Base-by-base conservation (phyloP, 2,329 filamentous ascomycete species). In the Myrmaecium sp. region DNA sequence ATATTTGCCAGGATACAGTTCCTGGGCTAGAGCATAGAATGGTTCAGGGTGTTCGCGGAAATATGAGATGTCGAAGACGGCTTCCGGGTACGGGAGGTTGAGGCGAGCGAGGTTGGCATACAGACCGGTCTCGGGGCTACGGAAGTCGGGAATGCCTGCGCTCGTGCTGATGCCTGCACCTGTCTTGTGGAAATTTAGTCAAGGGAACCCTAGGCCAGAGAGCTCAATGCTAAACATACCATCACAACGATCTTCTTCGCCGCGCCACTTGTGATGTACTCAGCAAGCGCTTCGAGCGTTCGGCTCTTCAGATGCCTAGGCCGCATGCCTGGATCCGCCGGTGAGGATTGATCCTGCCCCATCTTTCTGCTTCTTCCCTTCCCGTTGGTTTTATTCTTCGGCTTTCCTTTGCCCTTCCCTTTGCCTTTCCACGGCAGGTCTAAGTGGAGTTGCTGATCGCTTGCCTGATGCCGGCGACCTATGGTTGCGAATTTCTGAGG, bases 31-130 rank as follows among this genome's bases (percentile, higher is more conserved):
- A 1, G 80, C 70, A 52, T 95, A 98, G 58, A 98, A 98, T 0
- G 89, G 84, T 17, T 73, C 62, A 0, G 89, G 89, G 36, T 92
- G 77, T 22, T 73, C 46, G 34, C 75, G 67, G 57, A 98, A 98
- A 60, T 80, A 98, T 31, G 62, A 62, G 36, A 98, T 86, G 44
- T 93, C 83, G 53, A 98, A 95, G 23, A 95, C 82, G 17, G 82
- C 84, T 55, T 95, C 83, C 13, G 86, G 76, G 42, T 86, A 75
- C 0, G 84, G 84, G 0, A 98, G 66, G 33, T 92, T 72, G 17
- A 95, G 66, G 27, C 78, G 69, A 13, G 78, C 77, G 16, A 98
- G 72, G 44, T 95, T 95, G 41, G 81, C 75, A 51, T 98, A 98
- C 7, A 98, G 67, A 3, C 89, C 89, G 0, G 86, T 95, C 31